Evolutionary conservation across 139 green algal genomes (phyloP), one percentile per base, ranked within the genome.

Genomic region (Auxenochlorella protothecoides): DNA sequence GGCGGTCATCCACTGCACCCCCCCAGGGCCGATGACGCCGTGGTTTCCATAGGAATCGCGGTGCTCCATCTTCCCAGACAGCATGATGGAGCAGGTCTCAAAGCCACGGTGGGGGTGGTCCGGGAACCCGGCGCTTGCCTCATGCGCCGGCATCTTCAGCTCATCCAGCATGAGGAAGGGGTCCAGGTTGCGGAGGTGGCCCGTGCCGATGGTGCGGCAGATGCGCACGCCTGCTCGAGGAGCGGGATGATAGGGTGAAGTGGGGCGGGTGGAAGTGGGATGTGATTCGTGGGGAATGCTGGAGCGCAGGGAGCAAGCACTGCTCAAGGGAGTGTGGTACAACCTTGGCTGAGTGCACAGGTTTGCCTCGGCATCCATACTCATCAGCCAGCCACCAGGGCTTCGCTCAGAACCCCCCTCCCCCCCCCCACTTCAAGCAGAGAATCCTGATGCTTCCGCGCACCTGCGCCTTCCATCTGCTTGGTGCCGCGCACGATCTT

Each of bases 41-140:
- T 91, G 71, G 77, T 96, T 96, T 67, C 91, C 91, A 57, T 75
- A 65, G 6, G 72, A 86, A 76, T 97, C 91, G 3, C 74, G 61
- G 73, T 97, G 91, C 74, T 94, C 88, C 81, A 97, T 94, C 53
- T 84, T 73, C 55, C 91, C 91, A 15, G 5, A 68, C 52, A 96
- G 77, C 91, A 97, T 93, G 82, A 97, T 96, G 76, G 71, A 84
- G 83, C 87, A 94, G 3, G 91, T 97, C 81, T 96, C 89, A 80
- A 96, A 94, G 55, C 91, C 91, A 54, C 89, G 61, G 75, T 75
- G 70, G 4, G 91, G 91, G 75, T 97, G 91, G 75, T 92, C 80
- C 0, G 91, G 91, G 69, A 97, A 97, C 15, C 91, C 91, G 0
- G 85, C 83, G 10, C 83, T 73, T 2, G 85, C 87, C 13, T 85